A percentile compares a stretch with the other conserved stretches of the same genome.
Conservation (phyloP, 1,284 basidiomycete species). For the Ganoderma multipileum region DNA sequence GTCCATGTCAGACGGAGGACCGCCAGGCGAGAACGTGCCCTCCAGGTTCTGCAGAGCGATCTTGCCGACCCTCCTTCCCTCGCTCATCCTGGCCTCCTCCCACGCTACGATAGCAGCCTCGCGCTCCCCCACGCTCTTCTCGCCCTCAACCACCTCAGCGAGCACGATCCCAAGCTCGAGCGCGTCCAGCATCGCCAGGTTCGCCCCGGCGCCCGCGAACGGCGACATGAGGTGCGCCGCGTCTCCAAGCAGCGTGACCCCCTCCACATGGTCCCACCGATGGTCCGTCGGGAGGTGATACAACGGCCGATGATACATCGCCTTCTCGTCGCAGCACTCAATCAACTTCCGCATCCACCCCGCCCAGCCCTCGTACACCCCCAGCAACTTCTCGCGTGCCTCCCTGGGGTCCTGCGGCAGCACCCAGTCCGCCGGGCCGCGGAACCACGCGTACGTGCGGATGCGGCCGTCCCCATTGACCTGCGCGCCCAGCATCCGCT, state of each 20-base stretch:
- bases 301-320: conserved; percentile 20
- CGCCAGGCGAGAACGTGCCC: background rate
- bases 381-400: background rate
- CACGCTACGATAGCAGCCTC: conserved; percentile 19
- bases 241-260: conserved; percentile 46
- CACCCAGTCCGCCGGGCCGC: conserved; percentile 3
- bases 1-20: background rate
- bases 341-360: background rate
- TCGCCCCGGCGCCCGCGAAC: conserved; percentile 53
- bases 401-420: background rate
- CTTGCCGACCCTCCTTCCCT: background rate
- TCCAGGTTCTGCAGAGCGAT: background rate
- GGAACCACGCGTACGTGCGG: conserved; percentile 7
- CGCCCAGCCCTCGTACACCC: background rate
- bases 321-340: conserved; percentile 15
- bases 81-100: conserved; percentile 2
- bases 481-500: background rate
- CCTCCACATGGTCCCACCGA: conserved; percentile 18
- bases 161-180: conserved; percentile 37
- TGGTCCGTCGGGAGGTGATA: conserved; percentile 20
- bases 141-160: conserved; percentile 2
- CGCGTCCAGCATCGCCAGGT: conserved; percentile 43
- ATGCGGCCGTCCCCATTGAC: conserved; percentile 6
- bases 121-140: conserved; percentile 1
- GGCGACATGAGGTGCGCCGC: conserved; percentile 58